phyloP scores from a whole-genome alignment of 441 rosid species.

The Raphanus hybrid region DNA sequence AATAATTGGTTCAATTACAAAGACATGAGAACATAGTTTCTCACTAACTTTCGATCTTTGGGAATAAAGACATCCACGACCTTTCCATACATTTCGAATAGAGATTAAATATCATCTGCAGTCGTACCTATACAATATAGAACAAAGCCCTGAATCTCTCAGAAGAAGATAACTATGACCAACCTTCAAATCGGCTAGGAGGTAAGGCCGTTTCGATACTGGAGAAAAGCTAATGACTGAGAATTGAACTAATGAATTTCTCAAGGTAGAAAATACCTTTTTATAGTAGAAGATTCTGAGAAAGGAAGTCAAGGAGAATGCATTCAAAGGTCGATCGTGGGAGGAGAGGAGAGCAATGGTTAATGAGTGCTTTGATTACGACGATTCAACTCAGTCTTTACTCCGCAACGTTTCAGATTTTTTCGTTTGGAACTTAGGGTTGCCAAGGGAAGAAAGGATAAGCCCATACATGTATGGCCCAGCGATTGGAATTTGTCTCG shows the following conservation, averaged over 20 bases:
- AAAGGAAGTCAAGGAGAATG: not conserved
- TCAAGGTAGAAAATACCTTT: not conserved
- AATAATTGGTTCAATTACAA: no score
- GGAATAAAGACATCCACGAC: no score
- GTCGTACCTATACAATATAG: no score
- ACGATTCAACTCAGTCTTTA: not conserved
- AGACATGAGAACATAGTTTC: no score
- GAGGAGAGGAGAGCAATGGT: not conserved
- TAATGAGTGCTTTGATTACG: not conserved
- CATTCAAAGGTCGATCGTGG: not conserved
- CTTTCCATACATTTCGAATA: no score
- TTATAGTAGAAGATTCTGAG: not conserved
- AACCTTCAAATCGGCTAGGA: not conserved
- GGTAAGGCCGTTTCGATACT: not conserved
- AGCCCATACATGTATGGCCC: no score
- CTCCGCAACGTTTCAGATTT: not conserved
- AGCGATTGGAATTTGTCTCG: no score
- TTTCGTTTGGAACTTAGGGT: not conserved
- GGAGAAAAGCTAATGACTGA: not conserved
- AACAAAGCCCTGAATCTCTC: no score
- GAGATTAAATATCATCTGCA: no score
- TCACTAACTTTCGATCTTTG: no score
- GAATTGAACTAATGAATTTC: not conserved
- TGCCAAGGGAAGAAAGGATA: no score
- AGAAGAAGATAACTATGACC: not conserved